Evolutionary conservation across 2,329 filamentous ascomycete genomes (phyloP).

Genomic region (Coleophoma cylindrospora): DNA sequence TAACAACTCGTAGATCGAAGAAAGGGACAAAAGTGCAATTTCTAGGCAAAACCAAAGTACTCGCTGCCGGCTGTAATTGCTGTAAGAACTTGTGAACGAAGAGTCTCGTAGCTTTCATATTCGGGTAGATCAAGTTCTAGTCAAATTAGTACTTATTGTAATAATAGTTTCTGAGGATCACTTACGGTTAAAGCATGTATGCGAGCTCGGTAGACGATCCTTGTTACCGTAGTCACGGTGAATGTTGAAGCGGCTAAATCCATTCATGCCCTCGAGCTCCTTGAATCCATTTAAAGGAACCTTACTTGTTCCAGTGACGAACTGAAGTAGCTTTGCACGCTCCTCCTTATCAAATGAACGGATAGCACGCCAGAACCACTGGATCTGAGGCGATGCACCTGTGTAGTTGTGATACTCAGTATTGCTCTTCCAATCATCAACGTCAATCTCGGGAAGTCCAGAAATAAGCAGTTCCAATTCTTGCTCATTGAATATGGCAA

Average conservation of each 20-base stretch:
- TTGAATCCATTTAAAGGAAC: conserved; percentile 98
- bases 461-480: conserved; percentile 96
- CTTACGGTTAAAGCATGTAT: conserved; percentile 99
- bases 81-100: conserved; percentile 84
- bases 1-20: conserved; percentile 18
- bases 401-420: conserved; percentile 98
- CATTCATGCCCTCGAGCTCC: conserved; percentile 98
- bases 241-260: conserved; percentile 96
- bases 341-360: conserved; percentile 99
- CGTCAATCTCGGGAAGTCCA: conserved; percentile 91
- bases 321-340: conserved; percentile 92
- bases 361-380: conserved; percentile 99
- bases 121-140: conserved; percentile 95
- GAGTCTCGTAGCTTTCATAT: conserved; percentile 91
- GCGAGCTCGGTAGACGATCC: conserved; percentile 89
- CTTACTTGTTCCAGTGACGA: conserved; percentile 97
- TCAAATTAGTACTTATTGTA: conserved; percentile 15
- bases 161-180: conserved; percentile 23
- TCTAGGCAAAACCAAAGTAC: conserved; percentile 93
- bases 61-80: conserved; percentile 98
- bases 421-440: conserved; percentile 99
- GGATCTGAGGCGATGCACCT: conserved; percentile 89
- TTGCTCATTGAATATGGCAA: conserved; percentile 98
- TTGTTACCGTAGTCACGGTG: conserved; percentile 97
- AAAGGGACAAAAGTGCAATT: conserved; percentile 8